phyloP scores from a whole-genome alignment of 106 monocot species.

The Xerophyta viscosa region DNA sequence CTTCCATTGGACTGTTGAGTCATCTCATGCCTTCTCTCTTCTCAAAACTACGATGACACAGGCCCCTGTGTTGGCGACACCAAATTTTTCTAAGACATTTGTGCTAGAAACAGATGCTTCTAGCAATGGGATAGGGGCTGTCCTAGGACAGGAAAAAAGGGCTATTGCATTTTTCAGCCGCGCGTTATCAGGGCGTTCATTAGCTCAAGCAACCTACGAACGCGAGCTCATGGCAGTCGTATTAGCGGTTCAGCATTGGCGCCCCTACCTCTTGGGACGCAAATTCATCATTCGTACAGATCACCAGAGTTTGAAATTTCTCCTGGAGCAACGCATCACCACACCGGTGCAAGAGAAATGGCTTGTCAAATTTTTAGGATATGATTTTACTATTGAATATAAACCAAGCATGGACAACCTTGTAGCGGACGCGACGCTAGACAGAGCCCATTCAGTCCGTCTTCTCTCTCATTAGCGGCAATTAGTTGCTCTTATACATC shows the following conservation, averaged over 20 bases:
- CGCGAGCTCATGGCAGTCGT: background rate
- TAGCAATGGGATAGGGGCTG: background rate
- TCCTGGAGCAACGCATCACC: background rate
- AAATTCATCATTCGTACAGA: background rate
- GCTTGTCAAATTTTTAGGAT: background rate
- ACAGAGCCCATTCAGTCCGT: too few species aligned
- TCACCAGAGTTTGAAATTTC: background rate
- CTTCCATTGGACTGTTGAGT: slow-evolving; percentile 1
- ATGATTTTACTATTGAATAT: slow-evolving; percentile 2
- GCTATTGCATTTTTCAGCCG: background rate
- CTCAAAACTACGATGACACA: background rate
- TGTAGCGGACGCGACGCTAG: slow-evolving; percentile 1
- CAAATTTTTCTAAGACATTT: slow-evolving; percentile 3
- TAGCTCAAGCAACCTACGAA: background rate
- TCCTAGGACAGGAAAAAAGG: background rate
- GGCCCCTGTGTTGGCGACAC: background rate
- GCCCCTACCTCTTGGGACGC: background rate
- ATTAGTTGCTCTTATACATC: background rate
- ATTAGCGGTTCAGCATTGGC: background rate
- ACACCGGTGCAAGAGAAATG: background rate
- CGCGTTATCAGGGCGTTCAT: background rate
- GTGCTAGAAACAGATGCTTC: slow-evolving; percentile 1
- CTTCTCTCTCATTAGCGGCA: background rate
- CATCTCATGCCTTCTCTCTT: background rate
- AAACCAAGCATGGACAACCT: background rate